A percentile compares a stretch with the other conserved stretches of the same genome.
phyloP scores from a whole-genome alignment of 2,329 filamentous ascomycete genomes.

The Coniochaeta sp. region DNA sequence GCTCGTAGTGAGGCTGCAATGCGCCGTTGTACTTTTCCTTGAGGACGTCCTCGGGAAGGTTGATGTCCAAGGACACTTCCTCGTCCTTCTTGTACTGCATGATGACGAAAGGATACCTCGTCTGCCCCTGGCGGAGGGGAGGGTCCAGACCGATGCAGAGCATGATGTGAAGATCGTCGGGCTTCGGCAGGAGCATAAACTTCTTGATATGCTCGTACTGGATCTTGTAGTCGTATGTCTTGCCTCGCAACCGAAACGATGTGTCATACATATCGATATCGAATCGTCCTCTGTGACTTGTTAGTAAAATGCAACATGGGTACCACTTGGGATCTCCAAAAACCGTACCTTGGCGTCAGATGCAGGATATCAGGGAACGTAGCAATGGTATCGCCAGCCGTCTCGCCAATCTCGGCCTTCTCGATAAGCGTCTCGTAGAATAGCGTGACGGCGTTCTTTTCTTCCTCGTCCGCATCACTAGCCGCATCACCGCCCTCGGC shows the following conservation, averaged over 20 bases:
- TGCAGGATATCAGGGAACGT: conserved; percentile 96
- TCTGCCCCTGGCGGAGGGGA: conserved; percentile 92
- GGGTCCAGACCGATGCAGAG: conserved; percentile 93
- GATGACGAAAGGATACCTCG: conserved; percentile 93
- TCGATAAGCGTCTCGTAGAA: conserved; percentile 98
- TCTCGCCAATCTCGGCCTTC: conserved; percentile 98
- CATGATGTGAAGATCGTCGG: conserved; percentile 94
- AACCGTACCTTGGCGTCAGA: conserved; percentile 74
- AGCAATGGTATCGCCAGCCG: conserved; percentile 95
- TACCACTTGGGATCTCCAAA: no score
- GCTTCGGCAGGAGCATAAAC: conserved; percentile 96
- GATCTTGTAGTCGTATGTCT: conserved; percentile 99
- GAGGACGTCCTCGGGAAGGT: conserved; percentile 86
- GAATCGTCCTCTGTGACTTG: conserved; percentile 74
- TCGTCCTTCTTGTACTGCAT: conserved; percentile 99
- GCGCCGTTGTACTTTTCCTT: conserved; percentile 84
- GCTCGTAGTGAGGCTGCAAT: conserved; percentile 83
- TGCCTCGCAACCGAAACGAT: conserved; percentile 93
- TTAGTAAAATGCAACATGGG: conserved; percentile 13
- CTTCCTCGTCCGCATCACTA: conserved; percentile 62
- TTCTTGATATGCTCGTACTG: conserved; percentile 98
- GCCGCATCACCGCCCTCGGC: conserved; percentile 66
- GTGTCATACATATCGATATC: conserved; percentile 99
- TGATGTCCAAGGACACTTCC: conserved; percentile 91
- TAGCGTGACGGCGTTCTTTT: conserved; percentile 92